These are phyloP conservation scores for Clathrus columnatus DNA, from an alignment of 768 basidiomycete genomes.

Conservation along the genomic window DNA sequence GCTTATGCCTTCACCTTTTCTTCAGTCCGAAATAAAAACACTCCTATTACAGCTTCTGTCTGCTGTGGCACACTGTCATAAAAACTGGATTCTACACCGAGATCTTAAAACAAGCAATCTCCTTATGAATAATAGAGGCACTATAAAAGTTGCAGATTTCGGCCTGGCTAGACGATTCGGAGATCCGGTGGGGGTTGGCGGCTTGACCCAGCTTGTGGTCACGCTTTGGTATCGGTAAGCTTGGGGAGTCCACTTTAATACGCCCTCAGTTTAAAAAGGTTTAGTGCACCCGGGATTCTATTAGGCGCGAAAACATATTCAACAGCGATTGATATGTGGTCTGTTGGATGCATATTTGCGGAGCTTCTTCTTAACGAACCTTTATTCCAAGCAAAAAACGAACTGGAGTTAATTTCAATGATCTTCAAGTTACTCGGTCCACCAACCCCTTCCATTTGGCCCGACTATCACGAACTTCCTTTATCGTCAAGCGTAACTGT, in stretches of 20 bases:
- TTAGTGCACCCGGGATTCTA: constrained; percentile 89
- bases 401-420: constrained; percentile 86
- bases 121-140: constrained; percentile 97
- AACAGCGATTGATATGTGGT: constrained; percentile 97
- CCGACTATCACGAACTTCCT: constrained; percentile 71
- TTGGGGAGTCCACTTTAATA: constrained; percentile 12
- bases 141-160: constrained; percentile 98
- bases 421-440: constrained; percentile 93
- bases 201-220: constrained; percentile 96
- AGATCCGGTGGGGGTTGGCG: constrained; percentile 92
- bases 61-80: constrained; percentile 88
- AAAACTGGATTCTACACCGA: constrained; percentile 95
- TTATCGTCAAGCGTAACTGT: constrained; percentile 70
- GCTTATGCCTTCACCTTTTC: constrained; percentile 91
- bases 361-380: constrained; percentile 93
- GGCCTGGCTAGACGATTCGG: constrained; percentile 93
- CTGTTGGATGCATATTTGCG: constrained; percentile 96
- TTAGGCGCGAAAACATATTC: constrained; percentile 90
- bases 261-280: constrained; percentile 14
- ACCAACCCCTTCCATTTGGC: constrained; percentile 85
- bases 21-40: constrained; percentile 98
- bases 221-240: constrained; percentile 96
- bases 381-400: constrained; percentile 94
- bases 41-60: constrained; percentile 88
- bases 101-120: constrained; percentile 97